Percentiles rank a stretch among this genome's conserved stretches.
phyloP scores from a whole-genome alignment of 345 rosid genomes.

The Eucalyptus shirleyi region DNA sequence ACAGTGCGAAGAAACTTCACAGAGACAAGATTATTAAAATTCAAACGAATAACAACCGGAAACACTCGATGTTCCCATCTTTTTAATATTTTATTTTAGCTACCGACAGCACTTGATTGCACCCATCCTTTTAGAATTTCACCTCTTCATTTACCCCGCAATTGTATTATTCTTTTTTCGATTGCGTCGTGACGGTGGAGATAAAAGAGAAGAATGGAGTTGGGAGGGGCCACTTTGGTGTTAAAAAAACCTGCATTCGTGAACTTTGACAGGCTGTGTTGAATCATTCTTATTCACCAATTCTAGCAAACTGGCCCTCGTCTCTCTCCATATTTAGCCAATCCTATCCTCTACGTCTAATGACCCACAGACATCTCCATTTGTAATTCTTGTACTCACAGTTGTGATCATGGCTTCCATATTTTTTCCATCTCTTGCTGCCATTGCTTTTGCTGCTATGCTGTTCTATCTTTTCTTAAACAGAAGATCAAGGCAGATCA shows the following conservation, averaged over 20 bases:
- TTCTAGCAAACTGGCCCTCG: neutral
- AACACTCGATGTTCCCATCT: neutral
- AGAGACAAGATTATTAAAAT: too few relatives aligned
- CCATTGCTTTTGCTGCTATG: neutral
- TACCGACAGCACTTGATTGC: too few relatives aligned
- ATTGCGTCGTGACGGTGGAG: too few relatives aligned
- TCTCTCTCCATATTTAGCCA: neutral
- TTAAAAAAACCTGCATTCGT: neutral
- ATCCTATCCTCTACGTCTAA: neutral
- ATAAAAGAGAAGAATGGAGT: too few relatives aligned
- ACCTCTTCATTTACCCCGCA: too few relatives aligned
- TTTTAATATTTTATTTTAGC: neutral
- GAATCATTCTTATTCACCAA: neutral
- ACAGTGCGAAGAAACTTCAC: too few relatives aligned
- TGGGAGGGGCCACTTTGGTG: neutral
- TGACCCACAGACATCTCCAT: neutral
- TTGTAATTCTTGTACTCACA: neutral
- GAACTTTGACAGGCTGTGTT: neutral
- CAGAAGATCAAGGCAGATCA: neutral
- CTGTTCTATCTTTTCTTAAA: neutral
- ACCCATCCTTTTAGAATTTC: too few relatives aligned
- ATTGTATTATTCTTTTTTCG: too few relatives aligned
- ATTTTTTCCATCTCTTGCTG: neutral
- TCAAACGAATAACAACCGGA: neutral
- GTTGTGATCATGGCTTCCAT: neutral